Base-by-base conservation (phyloP, 345 rosid species). In the Cardamine occulta region DNA sequence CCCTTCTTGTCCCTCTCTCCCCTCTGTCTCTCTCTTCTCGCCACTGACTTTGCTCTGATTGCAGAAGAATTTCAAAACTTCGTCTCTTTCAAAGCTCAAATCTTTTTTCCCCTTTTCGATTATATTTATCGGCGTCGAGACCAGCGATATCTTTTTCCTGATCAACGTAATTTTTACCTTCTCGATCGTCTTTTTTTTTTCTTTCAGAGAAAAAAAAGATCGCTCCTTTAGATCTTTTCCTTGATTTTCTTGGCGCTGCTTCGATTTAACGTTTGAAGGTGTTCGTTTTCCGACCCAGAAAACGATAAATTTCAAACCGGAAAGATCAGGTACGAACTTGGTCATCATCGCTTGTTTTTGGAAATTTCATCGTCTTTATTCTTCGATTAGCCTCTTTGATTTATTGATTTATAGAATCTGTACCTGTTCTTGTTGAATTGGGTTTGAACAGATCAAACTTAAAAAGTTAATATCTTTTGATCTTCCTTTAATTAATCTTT, bases 221-320 rank as follows among this genome's bases (percentile, higher is more conserved):
- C 68, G 54, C 19, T 35, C 59, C 34, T 45, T 39, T 75, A 17
- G 65, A 62, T 73, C 66, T 52, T 75, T 63, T 70, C 61, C 40
- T 63, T 73, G 77, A 74, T 39, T 77, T 80, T 82, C 82, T 78
- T 68, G 32, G 63, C 68, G 21, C 63, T 19, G 56, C 71, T 79
- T 61, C 32, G 76, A 56, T 69, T 67, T 75, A 66, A 15, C 77
- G 57, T 79, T 75, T 56, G 74, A 77, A 85, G 88, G 82, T 77
- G 80, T 52, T 80, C 73, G 17, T 78, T 52, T 70, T 73, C 69
- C 48, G 66, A 26, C 53, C 34, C 37, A 19, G 18, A 66, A 76
- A 71, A 59, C 72, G 52, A 60, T 2, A 10, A 24, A n/a, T 32
- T 59, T 44, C 49, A 12, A 15, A 40, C 73, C 44, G 66, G 39